Percentiles rank a stretch among this genome's conserved stretches.
Evolutionary conservation across 2,329 filamentous ascomycete genomes (phyloP).

Genomic region (Bipolaris victoriae): DNA sequence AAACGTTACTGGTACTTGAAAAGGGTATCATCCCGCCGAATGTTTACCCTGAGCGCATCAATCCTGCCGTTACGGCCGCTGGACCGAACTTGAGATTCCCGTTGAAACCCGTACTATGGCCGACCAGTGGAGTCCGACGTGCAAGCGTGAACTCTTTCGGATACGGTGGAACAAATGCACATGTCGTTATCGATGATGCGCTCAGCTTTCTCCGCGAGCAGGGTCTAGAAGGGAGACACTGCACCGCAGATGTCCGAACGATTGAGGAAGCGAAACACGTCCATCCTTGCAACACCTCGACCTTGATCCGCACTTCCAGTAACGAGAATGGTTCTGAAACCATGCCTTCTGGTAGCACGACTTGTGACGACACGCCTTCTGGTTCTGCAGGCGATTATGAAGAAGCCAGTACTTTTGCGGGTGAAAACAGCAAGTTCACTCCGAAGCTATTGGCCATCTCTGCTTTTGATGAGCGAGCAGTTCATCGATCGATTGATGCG

Average conservation of each 20-base stretch:
- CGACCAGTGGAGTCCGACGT: slow-evolving; percentile 14
- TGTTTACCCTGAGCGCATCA: slow-evolving; percentile 32
- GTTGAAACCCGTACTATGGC: slow-evolving; percentile 17
- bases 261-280: background rate
- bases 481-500: slow-evolving; percentile 1
- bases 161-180: slow-evolving; percentile 33
- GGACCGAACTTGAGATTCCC: slow-evolving; percentile 20
- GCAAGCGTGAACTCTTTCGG: slow-evolving; percentile 38
- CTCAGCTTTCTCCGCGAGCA: slow-evolving; percentile 5
- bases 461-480: slow-evolving; percentile 17
- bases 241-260: background rate
- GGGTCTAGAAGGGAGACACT: slow-evolving; percentile 4
- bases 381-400: background rate
- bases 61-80: slow-evolving; percentile 23
- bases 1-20: slow-evolving; percentile 49
- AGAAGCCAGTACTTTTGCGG: background rate
- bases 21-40: slow-evolving; percentile 28
- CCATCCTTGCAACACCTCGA: background rate
- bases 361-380: background rate
- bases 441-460: slow-evolving; percentile 10
- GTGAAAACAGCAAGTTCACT: background rate
- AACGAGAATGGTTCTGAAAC: background rate
- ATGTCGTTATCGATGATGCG: slow-evolving; percentile 28
- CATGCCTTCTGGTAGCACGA: background rate
- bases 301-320: background rate